Percentiles rank a stretch among this genome's conserved stretches.
Evolutionary conservation across 2,329 filamentous ascomycete species (phyloP).

Genomic region (Alternaria sp.): DNA sequence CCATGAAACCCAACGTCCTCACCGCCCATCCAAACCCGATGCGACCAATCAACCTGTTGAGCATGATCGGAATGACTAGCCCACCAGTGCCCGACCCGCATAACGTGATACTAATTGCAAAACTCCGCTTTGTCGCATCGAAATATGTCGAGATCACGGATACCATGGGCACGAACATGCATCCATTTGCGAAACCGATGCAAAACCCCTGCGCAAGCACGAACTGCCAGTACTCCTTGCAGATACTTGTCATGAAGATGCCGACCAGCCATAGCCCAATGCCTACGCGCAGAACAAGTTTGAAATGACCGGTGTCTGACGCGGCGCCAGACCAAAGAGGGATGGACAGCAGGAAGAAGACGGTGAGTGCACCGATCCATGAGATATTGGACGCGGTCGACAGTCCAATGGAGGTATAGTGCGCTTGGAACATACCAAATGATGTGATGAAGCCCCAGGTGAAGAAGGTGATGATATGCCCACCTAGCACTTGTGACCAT

Average conservation of each 20-base stretch:
- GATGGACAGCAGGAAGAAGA: conserved; percentile 37
- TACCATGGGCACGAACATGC: conserved; percentile 61
- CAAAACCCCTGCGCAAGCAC: conserved; percentile 45
- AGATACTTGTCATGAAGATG: conserved; percentile 25
- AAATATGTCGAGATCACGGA: conserved; percentile 54
- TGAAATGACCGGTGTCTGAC: conserved; percentile 39
- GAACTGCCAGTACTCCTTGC: conserved; percentile 26
- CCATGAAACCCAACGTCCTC: conserved; percentile 45
- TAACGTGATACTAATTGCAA: conserved; percentile 54
- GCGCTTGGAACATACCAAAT: conserved; percentile 43
- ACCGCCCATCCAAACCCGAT: conserved; percentile 68
- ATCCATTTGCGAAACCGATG: conserved; percentile 49
- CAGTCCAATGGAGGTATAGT: conserved; percentile 29
- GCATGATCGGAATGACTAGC: conserved; percentile 56
- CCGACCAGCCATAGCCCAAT: conserved; percentile 31
- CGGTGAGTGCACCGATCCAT: conserved; percentile 45
- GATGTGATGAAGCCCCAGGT: conserved; percentile 45
- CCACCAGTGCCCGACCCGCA: conserved; percentile 52
- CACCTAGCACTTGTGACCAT: conserved; percentile 50
- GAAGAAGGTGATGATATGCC: conserved; percentile 51
- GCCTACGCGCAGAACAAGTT: conserved; percentile 31
- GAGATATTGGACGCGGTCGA: conserved; percentile 31
- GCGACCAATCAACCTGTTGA: conserved; percentile 60
- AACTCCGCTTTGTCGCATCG: conserved; percentile 45
- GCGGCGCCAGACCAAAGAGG: conserved; percentile 36